Evolutionary conservation across 805 yeast genomes (phyloP), one percentile per base, ranked within the genome.

Genomic region (Metschnikowia koreensis): DNA sequence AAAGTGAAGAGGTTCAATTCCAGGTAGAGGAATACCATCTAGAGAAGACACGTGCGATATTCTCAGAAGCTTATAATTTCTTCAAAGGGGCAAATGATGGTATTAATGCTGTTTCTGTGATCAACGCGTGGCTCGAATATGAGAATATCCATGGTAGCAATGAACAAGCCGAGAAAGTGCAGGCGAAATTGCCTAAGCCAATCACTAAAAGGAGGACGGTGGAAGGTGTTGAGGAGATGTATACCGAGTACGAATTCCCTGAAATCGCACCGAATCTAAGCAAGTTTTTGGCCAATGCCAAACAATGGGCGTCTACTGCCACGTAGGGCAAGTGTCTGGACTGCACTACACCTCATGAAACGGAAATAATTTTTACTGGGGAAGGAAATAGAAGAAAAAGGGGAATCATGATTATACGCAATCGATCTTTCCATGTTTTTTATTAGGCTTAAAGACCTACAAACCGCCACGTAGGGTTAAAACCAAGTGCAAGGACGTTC

Each of bases 401-500:
- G 4, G 22, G 22, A 22, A 4, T 22, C 22, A 22, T 22, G 2
- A 22, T 22, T 22, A 22, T 22, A 22, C 34, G 12, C 34, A 9
- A 12, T 31, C 34, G 34, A 31, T 31, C 34, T 31, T 31, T 31
- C 34, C 34, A 31, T 36, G 15, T 29, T 17, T 7, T 36, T 31
- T 33, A 26, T 33, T 34, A n/a, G 1, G 22, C 39, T 43, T 22
- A 33, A 33, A 11, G 15, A 27, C 36, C 37, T 48, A 60, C 34
- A 40, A 47, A 27, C 98, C 98, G 1, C 99, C 99, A 69, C 98
- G 84, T 48, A 93, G 81, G 1, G 98, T 93, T 61, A 93, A 74
- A 15, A 94, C 98, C 63, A 93, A 77, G 71, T 93, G 97, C 60
- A 93, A 75, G 47, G 90, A 89, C 41, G 93, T 81, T 11, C 97